Evolutionary conservation across 805 yeast genomes (phyloP).

Genomic region (Saccharomycopsis fodiens): DNA sequence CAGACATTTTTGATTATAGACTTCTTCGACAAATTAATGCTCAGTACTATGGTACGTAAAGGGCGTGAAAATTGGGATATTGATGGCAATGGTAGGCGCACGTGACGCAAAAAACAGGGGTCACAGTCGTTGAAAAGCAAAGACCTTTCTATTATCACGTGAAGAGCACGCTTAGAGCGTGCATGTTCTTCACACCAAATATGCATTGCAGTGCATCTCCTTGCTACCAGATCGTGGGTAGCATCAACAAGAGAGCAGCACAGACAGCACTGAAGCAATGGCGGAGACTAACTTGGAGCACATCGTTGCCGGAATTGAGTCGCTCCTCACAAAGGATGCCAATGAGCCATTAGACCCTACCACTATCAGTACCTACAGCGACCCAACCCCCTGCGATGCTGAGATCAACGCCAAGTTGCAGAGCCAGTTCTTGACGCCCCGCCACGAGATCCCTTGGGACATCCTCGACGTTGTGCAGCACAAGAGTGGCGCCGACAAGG

Average conservation of each 20-base stretch:
- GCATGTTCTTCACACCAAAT: too few species aligned
- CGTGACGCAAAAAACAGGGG: too few species aligned
- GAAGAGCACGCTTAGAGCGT: too few species aligned
- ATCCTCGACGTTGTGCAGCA: conserved; percentile 63
- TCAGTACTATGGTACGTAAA: conserved; percentile 36
- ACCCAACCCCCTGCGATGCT: conserved; percentile 1
- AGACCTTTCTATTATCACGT: too few species aligned
- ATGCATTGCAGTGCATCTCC: too few species aligned
- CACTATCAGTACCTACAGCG: background rate
- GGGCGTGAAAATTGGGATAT: too few species aligned
- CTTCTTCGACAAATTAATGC: conserved; percentile 72
- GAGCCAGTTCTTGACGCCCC: conserved; percentile 14
- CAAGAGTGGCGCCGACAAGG: conserved; percentile 33
- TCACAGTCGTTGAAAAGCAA: too few species aligned
- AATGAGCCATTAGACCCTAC: conserved; percentile 1
- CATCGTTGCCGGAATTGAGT: background rate
- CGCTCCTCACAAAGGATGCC: background rate
- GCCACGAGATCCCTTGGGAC: conserved; percentile 55
- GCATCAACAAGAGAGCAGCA: too few species aligned
- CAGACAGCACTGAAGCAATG: background rate
- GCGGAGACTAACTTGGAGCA: background rate
- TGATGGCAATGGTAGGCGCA: too few species aligned
- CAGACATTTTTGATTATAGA: conserved; percentile 64
- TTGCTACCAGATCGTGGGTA: too few species aligned
- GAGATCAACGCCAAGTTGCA: conserved; percentile 23